Evolutionary conservation across 306 rosid genomes (phyloP).

Genomic region (Acacia acuminata): DNA sequence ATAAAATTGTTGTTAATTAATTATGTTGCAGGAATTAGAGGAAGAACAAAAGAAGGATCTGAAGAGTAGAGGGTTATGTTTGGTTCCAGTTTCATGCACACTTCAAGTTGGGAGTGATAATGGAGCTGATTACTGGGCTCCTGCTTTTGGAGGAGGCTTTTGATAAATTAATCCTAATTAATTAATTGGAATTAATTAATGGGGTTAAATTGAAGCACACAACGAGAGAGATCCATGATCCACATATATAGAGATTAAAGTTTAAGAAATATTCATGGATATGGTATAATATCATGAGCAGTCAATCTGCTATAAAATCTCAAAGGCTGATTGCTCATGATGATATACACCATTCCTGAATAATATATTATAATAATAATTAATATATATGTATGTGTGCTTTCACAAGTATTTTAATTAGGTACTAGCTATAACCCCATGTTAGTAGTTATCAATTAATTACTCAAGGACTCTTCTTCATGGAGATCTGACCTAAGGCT

Average conservation of each 20-base stretch:
- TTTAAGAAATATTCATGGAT: slow-evolving; percentile 33
- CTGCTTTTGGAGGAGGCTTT: slow-evolving; percentile 63
- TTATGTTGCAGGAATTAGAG: slow-evolving; percentile 46
- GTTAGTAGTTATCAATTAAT: not conserved
- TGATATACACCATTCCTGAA: slow-evolving; percentile 62
- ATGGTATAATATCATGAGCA: slow-evolving; percentile 88
- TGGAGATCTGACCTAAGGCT: slow-evolving; percentile 24
- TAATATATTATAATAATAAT: not conserved
- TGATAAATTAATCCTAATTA: slow-evolving; percentile 27
- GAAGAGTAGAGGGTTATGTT: slow-evolving; percentile 91
- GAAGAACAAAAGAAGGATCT: slow-evolving; percentile 80
- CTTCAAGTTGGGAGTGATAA: slow-evolving; percentile 89
- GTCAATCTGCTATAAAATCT: slow-evolving; percentile 68
- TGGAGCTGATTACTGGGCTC: slow-evolving; percentile 84
- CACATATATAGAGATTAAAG: not conserved
- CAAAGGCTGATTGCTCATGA: slow-evolving; percentile 95
- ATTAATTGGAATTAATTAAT: not conserved
- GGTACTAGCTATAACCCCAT: slow-evolving; percentile 18
- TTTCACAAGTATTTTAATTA: slow-evolving; percentile 22
- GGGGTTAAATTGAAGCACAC: slow-evolving; percentile 32
- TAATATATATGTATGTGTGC: slow-evolving; percentile 4
- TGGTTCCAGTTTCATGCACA: slow-evolving; percentile 97
- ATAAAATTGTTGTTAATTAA: not conserved
- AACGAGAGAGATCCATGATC: not conserved
- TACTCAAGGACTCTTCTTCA: slow-evolving; percentile 26